These are phyloP conservation scores for Dipteronia dyeriana DNA, from an alignment of 345 rosid genomes.

Conservation along the genomic window DNA sequence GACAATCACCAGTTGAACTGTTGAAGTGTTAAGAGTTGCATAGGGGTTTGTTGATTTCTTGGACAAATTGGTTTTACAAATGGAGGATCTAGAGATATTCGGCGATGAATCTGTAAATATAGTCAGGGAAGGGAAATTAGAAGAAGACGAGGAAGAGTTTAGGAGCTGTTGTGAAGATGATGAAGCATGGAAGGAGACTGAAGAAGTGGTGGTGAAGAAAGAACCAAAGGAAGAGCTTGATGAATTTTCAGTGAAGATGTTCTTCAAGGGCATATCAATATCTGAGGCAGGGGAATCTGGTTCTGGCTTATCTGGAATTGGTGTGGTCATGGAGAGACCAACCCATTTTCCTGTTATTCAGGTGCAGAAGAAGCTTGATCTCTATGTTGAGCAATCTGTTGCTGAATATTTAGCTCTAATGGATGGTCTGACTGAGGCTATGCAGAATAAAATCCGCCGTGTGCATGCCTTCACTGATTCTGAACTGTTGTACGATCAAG, in stretches of 20 bases:
- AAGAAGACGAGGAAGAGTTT: slow-evolving; percentile 89
- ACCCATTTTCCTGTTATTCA: slow-evolving; percentile 52
- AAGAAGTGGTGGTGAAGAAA: slow-evolving; percentile 38
- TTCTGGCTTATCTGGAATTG: slow-evolving; percentile 79
- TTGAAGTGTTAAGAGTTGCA: slow-evolving; percentile 12
- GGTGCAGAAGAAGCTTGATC: slow-evolving; percentile 90
- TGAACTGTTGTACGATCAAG: slow-evolving; percentile 67
- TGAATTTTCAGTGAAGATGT: slow-evolving; percentile 82
- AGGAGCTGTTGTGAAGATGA: slow-evolving; percentile 93
- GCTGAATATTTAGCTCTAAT: slow-evolving; percentile 83
- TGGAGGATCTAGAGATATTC: slow-evolving; percentile 50
- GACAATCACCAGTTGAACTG: slow-evolving; percentile 29
- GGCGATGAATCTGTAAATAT: slow-evolving; percentile 35
- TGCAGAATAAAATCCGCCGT: slow-evolving; percentile 50
- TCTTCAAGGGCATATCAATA: slow-evolving; percentile 79
- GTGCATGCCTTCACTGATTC: slow-evolving; percentile 87
- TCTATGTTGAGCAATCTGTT: slow-evolving; percentile 75
- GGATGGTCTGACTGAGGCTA: slow-evolving; percentile 82
- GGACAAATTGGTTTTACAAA: slow-evolving; percentile 26
- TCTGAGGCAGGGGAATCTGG: slow-evolving; percentile 52
- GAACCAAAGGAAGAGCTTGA: slow-evolving; percentile 48
- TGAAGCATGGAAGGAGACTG: slow-evolving; percentile 81
- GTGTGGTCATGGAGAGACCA: slow-evolving; percentile 81
- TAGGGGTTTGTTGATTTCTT: not conserved
- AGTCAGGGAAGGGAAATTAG: slow-evolving; percentile 46